phyloP scores from a whole-genome alignment of 345 rosid species.

The Aurinia saxatilis region DNA sequence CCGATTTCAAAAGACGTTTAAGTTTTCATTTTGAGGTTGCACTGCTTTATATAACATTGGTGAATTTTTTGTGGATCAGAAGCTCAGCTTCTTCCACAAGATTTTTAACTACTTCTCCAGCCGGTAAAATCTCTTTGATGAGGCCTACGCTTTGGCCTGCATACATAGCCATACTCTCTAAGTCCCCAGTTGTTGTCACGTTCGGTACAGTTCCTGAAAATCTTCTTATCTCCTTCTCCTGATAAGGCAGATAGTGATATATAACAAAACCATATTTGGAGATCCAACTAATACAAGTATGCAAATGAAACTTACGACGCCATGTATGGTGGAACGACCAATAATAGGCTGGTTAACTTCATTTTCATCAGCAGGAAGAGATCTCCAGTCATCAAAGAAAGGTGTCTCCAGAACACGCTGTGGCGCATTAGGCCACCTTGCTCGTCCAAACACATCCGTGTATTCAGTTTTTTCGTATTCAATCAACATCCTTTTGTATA shows the following conservation, averaged over 20 bases:
- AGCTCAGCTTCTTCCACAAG: slow-evolving; percentile 63
- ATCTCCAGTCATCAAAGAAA: slow-evolving; percentile 59
- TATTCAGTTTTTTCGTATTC: slow-evolving; percentile 61
- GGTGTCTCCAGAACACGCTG: slow-evolving; percentile 66
- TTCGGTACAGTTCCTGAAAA: slow-evolving; percentile 76
- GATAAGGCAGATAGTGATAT: background rate
- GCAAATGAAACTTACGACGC: slow-evolving; percentile 38
- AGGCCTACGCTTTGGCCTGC: slow-evolving; percentile 84
- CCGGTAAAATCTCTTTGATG: slow-evolving; percentile 70
- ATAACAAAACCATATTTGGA: background rate
- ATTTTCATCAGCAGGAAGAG: slow-evolving; percentile 41
- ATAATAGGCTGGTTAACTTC: slow-evolving; percentile 75
- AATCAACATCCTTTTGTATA: slow-evolving; percentile 62
- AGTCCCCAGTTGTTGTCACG: slow-evolving; percentile 55
- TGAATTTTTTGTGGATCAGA: slow-evolving; percentile 36
- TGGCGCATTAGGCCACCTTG: slow-evolving; percentile 84
- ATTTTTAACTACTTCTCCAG: slow-evolving; percentile 51
- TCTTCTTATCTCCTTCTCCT: slow-evolving; percentile 74
- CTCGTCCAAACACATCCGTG: slow-evolving; percentile 74
- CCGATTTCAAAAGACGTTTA: background rate
- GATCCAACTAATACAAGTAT: background rate
- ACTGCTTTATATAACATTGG: slow-evolving; percentile 1
- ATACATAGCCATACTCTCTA: slow-evolving; percentile 88
- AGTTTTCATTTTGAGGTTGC: background rate
- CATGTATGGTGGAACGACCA: slow-evolving; percentile 57